These are phyloP conservation scores for Cryptosporidium muris DNA, from an alignment of 169 alveolate species.

Conservation along the genomic window DNA sequence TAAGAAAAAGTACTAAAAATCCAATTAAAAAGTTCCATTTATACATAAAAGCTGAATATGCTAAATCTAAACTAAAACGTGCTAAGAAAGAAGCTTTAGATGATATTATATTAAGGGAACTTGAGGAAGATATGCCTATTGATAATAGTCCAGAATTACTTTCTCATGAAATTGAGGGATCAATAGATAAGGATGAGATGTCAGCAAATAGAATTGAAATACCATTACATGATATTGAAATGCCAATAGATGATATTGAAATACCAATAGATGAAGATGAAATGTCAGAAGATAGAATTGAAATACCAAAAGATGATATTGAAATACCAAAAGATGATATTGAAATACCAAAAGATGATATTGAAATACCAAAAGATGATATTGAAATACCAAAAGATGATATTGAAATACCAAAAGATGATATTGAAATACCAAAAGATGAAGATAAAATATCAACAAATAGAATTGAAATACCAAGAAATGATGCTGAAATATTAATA, in stretches of 20 bases:
- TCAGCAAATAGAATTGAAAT: not conserved
- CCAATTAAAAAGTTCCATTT: conserved; percentile 35
- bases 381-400: not conserved
- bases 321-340: not conserved
- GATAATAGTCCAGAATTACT: conserved; percentile 40
- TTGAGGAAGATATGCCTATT: conserved; percentile 53
- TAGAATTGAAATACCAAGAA: not conserved
- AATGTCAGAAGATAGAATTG: not conserved
- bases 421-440: not conserved
- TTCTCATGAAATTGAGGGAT: conserved; percentile 14
- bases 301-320: not conserved
- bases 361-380: not conserved
- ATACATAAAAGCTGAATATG: not conserved
- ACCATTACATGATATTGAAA: not conserved
- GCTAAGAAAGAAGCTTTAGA: not conserved
- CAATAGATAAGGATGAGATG: conserved; percentile 4
- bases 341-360: not conserved
- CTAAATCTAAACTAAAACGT: not conserved
- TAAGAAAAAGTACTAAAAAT: conserved; percentile 26
- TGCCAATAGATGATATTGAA: not conserved
- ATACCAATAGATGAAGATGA: not conserved
- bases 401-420: not conserved
- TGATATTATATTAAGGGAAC: conserved; percentile 7
- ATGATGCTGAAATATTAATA: not conserved
- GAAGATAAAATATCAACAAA: not conserved